phyloP scores from a whole-genome alignment of 495 filamentous ascomycete genomes.

The Lophiotrema nucula region DNA sequence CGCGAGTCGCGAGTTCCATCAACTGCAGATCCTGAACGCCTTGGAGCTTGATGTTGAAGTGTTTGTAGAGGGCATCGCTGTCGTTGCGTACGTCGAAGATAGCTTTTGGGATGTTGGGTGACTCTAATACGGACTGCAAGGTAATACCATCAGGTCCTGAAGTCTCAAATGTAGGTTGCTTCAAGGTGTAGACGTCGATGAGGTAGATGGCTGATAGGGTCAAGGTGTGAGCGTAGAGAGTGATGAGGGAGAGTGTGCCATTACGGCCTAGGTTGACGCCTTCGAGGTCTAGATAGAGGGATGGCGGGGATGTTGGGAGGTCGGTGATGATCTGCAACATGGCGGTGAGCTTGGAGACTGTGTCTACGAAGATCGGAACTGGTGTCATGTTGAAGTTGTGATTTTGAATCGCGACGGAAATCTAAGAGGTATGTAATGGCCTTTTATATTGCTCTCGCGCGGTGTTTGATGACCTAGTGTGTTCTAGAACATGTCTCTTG shows the following conservation, averaged over 20 bases:
- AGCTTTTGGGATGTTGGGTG: conserved; percentile 43
- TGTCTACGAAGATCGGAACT: too few relatives aligned
- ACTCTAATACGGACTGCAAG: conserved; percentile 34
- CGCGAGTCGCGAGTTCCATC: conserved; percentile 43
- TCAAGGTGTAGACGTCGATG: neutral
- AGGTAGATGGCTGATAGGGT: neutral
- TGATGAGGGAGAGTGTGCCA: neutral
- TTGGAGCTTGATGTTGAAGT: conserved; percentile 36
- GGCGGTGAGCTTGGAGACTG: neutral
- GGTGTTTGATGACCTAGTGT: too few relatives aligned
- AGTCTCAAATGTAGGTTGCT: neutral
- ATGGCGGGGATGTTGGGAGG: neutral
- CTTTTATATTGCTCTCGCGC: too few relatives aligned
- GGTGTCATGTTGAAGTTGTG: too few relatives aligned
- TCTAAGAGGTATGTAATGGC: too few relatives aligned
- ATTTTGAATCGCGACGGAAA: too few relatives aligned
- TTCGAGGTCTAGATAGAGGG: neutral
- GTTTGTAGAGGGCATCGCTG: conserved; percentile 52
- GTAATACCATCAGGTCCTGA: neutral
- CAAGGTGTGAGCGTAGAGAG: too few relatives aligned
- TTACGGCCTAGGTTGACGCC: neutral
- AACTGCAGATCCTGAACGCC: conserved; percentile 56
- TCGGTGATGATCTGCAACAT: neutral
- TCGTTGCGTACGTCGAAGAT: conserved; percentile 58
- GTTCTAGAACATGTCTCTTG: too few relatives aligned